Evolutionary conservation across 148 eudicot species (phyloP).

Genomic region (Pouteria glomerata): DNA sequence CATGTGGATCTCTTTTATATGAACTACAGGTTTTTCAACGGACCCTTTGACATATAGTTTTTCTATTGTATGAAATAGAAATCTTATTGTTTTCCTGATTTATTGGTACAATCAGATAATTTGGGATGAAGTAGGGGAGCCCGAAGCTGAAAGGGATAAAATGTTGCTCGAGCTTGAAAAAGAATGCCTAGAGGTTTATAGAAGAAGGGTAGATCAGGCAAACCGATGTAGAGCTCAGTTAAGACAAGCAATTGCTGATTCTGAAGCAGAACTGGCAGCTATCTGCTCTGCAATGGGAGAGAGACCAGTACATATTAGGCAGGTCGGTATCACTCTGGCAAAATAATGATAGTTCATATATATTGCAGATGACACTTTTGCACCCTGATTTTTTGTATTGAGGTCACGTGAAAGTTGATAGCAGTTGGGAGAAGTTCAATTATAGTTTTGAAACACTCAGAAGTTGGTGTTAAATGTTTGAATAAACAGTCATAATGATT

Average conservation of each 20-base stretch:
- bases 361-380: not conserved
- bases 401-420: not conserved
- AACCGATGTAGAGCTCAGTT: conserved; percentile 54
- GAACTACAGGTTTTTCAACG: conserved; percentile 48
- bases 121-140: conserved; percentile 68
- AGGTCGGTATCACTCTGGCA: conserved; percentile 24
- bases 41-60: not conserved
- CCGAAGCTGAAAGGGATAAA: conserved; percentile 45
- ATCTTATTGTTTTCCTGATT: not conserved
- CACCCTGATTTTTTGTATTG: not conserved
- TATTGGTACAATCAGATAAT: conserved; percentile 33
- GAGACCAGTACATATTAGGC: conserved; percentile 46
- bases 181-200: conserved; percentile 59
- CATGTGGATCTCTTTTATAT: conserved; percentile 53
- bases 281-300: conserved; percentile 57
- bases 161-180: conserved; percentile 56
- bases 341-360: not conserved
- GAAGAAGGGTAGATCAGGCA: conserved; percentile 59
- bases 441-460: not conserved
- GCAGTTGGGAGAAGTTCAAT: not conserved
- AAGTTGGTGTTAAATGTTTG: not conserved
- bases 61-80: not conserved
- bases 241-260: conserved; percentile 61
- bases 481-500: not conserved
- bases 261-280: conserved; percentile 58